phyloP scores from a whole-genome alignment of 768 basidiomycete species.

The Tephrocybe sp. region DNA sequence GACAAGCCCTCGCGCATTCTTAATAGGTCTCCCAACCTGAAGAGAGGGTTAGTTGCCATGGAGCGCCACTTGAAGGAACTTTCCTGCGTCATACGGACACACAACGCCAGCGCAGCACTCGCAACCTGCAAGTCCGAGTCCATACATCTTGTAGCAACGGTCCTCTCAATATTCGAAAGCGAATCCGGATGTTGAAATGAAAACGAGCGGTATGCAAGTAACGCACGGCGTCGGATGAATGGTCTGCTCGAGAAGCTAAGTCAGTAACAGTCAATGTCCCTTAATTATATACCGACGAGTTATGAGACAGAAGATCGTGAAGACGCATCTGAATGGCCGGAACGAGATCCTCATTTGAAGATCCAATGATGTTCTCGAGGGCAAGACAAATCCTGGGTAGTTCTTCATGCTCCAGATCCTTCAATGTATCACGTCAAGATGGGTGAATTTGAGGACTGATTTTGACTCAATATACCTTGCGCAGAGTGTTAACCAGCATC shows the following conservation, averaged over 20 bases:
- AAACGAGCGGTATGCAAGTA: slow-evolving; percentile 58
- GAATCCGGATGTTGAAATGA: slow-evolving; percentile 46
- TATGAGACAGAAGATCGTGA: slow-evolving; percentile 65
- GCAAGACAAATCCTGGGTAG: slow-evolving; percentile 67
- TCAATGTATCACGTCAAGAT: slow-evolving; percentile 3
- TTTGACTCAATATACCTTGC: slow-evolving; percentile 52
- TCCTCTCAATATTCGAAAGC: slow-evolving; percentile 39
- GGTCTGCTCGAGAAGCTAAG: slow-evolving; percentile 36
- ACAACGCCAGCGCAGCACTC: slow-evolving; percentile 43
- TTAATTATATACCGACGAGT: slow-evolving; percentile 62
- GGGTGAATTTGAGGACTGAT: background rate
- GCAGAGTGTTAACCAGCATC: slow-evolving; percentile 84
- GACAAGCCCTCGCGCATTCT: slow-evolving; percentile 1
- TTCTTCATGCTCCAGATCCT: slow-evolving; percentile 72
- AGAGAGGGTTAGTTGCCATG: background rate
- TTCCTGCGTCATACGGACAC: slow-evolving; percentile 25
- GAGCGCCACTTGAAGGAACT: background rate
- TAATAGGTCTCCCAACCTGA: slow-evolving; percentile 1
- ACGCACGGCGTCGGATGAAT: slow-evolving; percentile 59
- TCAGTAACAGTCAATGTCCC: too few species aligned
- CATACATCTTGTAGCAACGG: slow-evolving; percentile 38
- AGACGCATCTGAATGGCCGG: slow-evolving; percentile 74
- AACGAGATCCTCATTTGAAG: slow-evolving; percentile 64
- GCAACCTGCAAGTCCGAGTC: slow-evolving; percentile 46
- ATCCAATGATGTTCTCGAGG: slow-evolving; percentile 64